Evolutionary conservation across 768 basidiomycete species (phyloP).

Genomic region (Termitomyces sp.): DNA sequence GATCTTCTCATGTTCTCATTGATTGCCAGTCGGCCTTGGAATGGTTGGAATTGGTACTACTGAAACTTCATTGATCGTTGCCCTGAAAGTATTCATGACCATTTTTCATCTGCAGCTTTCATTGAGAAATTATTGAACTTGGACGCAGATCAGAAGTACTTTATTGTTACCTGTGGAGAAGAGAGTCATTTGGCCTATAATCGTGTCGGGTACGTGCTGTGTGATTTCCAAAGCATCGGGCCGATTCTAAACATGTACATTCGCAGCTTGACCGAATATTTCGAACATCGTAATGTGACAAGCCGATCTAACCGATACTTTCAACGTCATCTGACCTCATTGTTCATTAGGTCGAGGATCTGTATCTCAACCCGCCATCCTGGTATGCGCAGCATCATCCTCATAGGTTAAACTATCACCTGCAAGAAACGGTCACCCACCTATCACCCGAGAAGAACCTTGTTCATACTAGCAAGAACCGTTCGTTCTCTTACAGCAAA

Average conservation of each 20-base stretch:
- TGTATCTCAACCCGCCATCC: slow-evolving; percentile 48
- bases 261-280: neutral
- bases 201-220: slow-evolving; percentile 33
- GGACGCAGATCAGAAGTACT: slow-evolving; percentile 40
- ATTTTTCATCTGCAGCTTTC: slow-evolving; percentile 36
- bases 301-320: neutral
- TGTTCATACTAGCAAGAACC: slow-evolving; percentile 41
- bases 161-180: slow-evolving; percentile 58
- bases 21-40: slow-evolving; percentile 39
- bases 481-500: slow-evolving; percentile 47
- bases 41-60: slow-evolving; percentile 54
- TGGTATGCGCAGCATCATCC: slow-evolving; percentile 61
- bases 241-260: neutral
- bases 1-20: neutral
- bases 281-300: slow-evolving; percentile 3
- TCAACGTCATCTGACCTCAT: neutral
- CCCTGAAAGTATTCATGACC: neutral
- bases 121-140: slow-evolving; percentile 63
- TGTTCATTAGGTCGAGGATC: slow-evolving; percentile 34
- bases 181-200: slow-evolving; percentile 49
- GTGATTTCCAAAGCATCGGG: neutral
- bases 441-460: slow-evolving; percentile 32
- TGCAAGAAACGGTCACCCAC: slow-evolving; percentile 39
- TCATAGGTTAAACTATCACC: slow-evolving; percentile 46
- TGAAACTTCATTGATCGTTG: neutral